Evolutionary conservation across 2,329 filamentous ascomycete species (phyloP).

Genomic region (Westerdykella sp.): DNA sequence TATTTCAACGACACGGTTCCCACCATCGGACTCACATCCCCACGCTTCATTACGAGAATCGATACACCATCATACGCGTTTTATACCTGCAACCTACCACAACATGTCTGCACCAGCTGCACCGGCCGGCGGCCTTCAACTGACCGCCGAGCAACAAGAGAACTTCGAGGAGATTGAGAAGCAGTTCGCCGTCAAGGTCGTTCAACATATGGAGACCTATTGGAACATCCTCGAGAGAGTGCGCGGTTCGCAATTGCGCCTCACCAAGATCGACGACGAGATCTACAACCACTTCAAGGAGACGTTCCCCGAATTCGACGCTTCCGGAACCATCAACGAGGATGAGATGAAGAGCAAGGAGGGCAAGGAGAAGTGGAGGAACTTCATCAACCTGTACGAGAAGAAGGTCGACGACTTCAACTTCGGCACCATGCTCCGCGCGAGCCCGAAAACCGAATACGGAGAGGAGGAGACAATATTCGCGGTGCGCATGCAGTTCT

Average conservation of each 20-base stretch:
- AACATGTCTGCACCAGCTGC: conserved; percentile 30
- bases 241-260: conserved; percentile 76
- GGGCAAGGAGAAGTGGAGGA: conserved; percentile 91
- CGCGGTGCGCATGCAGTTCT: conserved; percentile 76
- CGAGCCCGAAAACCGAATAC: conserved; percentile 74
- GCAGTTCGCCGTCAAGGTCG: conserved; percentile 97
- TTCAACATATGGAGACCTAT: conserved; percentile 95
- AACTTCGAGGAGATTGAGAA: conserved; percentile 89
- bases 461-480: conserved; percentile 88
- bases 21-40: too few species aligned
- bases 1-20: too few species aligned
- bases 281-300: conserved; percentile 83
- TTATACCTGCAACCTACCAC: neutral
- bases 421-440: conserved; percentile 89
- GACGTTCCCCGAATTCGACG: conserved; percentile 91
- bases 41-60: too few species aligned
- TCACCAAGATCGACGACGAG: conserved; percentile 92
- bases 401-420: conserved; percentile 96
- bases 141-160: conserved; percentile 52
- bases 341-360: conserved; percentile 95
- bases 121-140: conserved; percentile 11
- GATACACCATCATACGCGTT: neutral
- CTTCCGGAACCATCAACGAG: conserved; percentile 73
- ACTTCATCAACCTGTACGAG: conserved; percentile 90
- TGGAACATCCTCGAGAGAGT: conserved; percentile 92